Evolutionary conservation across 2,329 filamentous ascomycete species (phyloP).

Genomic region (Colletotrichum incanum): DNA sequence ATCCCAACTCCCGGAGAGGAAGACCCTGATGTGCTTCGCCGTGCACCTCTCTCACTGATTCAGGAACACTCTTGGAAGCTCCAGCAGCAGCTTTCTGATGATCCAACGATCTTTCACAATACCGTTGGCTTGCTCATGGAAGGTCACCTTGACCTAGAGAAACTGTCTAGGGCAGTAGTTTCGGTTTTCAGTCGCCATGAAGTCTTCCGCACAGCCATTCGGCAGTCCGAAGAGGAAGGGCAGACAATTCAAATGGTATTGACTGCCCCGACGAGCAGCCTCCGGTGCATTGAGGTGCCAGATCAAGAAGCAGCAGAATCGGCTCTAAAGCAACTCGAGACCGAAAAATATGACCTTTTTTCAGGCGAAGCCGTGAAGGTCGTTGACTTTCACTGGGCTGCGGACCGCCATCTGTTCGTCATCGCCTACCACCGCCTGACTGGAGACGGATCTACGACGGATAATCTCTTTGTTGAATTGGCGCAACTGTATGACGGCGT

Average conservation of each 20-base stretch:
- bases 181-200: conserved; percentile 51
- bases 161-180: conserved; percentile 53
- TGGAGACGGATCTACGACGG: conserved; percentile 26
- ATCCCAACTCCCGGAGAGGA: no score
- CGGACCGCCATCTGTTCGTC: conserved; percentile 10
- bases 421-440: conserved; percentile 22
- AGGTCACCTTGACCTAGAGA: conserved; percentile 52
- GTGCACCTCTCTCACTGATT: no score
- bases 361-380: no score
- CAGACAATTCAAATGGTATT: no score
- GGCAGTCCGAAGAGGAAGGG: no score
- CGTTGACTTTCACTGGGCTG: no score
- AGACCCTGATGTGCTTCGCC: background rate
- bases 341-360: no score
- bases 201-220: conserved; percentile 49
- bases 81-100: conserved; percentile 47
- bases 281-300: no score
- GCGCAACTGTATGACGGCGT: conserved; percentile 17
- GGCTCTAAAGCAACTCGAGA: no score
- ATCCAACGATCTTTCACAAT: conserved; percentile 61
- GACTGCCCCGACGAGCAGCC: no score
- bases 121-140: conserved; percentile 48
- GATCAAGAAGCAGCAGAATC: no score
- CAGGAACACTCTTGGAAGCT: conserved; percentile 45
- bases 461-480: conserved; percentile 13